Evolutionary conservation across 306 rosid genomes (phyloP), one percentile per base, ranked within the genome.

Genomic region (Erythrophleum fordii): DNA sequence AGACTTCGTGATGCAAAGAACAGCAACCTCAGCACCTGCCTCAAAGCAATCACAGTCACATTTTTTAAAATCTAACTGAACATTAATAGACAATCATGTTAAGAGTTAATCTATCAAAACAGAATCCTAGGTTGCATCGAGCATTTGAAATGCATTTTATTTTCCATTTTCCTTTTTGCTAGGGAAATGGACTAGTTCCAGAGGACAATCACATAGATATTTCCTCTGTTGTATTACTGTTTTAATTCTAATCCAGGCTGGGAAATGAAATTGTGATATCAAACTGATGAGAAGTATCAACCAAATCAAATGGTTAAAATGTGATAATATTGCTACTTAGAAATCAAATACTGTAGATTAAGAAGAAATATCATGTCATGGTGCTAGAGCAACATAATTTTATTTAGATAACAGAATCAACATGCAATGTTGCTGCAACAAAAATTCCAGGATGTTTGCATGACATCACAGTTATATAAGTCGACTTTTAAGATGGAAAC

Each of bases 1-100:
- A 0, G 98, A 91, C 76, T 92, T 95, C 59, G 96, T 95, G 76
- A 91, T 90, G 92, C 99, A 95, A 66, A 95, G 90, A 75, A 93
- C 99, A 72, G 97, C 99, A 80, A 95, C 97, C 86, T 93, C 98
- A 76, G 97, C 98, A 76, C 98, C 99, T 95, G 83, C 84, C 82
- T 34, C 42, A 70, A 23, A 70, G 64, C 75, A 78, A 26, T 64
- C 29, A 23, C 65, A 48, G 29, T 41, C 62, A 81, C 25, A 69
- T 61, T 59, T 45, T 48, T 37, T 9, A 11, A 18, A 48, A 82
- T 35, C 2, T 10, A 35, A 34, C 26, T 8, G 28, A 65, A 35
- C 18, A 65, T 65, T 20, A 10, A 39, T 66, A 20, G 31, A 22
- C 16, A 66, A 66, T 66, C 17, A 11, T 35, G 29, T 35, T n/a